A percentile compares a stretch with the other conserved stretches of the same genome.
These are phyloP conservation scores for Pelargonium exstipulatum DNA, from an alignment of 441 rosid species.

Conservation along the genomic window DNA sequence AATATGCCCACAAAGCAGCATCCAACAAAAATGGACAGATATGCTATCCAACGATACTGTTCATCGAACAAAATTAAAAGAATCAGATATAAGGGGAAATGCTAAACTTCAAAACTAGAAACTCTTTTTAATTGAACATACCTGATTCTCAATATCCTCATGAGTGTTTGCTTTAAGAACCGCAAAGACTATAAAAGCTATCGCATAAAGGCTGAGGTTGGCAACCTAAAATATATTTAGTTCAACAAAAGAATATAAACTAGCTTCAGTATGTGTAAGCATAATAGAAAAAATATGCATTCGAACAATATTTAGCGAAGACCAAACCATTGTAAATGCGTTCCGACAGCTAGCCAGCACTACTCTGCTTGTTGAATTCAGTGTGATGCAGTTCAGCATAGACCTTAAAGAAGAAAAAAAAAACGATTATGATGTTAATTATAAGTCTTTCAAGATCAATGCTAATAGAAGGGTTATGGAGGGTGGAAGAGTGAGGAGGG, in stretches of 20 bases:
- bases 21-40: slow-evolving; percentile 72
- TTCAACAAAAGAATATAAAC: slow-evolving; percentile 16
- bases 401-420: slow-evolving; percentile 44
- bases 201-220: slow-evolving; percentile 76
- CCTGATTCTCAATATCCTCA: slow-evolving; percentile 77
- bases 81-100: slow-evolving; percentile 13
- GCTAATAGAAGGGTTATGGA: not conserved
- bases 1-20: slow-evolving; percentile 79
- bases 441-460: not conserved
- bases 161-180: slow-evolving; percentile 39
- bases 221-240: slow-evolving; percentile 51
- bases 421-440: slow-evolving; percentile 5
- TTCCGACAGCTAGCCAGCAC: slow-evolving; percentile 85
- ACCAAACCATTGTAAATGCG: slow-evolving; percentile 85
- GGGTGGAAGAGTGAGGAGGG: too few relatives aligned
- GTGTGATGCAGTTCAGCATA: slow-evolving; percentile 86
- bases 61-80: slow-evolving; percentile 19
- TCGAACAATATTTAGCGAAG: slow-evolving; percentile 19
- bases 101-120: slow-evolving; percentile 8
- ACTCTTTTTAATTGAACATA: slow-evolving; percentile 15
- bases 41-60: slow-evolving; percentile 95
- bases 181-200: slow-evolving; percentile 65
- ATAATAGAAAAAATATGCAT: slow-evolving; percentile 10
- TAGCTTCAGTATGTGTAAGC: slow-evolving; percentile 11
- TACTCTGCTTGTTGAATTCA: slow-evolving; percentile 84